Conservation (phyloP, 129 eudicot genomes). For the Sambucus nigra region DNA sequence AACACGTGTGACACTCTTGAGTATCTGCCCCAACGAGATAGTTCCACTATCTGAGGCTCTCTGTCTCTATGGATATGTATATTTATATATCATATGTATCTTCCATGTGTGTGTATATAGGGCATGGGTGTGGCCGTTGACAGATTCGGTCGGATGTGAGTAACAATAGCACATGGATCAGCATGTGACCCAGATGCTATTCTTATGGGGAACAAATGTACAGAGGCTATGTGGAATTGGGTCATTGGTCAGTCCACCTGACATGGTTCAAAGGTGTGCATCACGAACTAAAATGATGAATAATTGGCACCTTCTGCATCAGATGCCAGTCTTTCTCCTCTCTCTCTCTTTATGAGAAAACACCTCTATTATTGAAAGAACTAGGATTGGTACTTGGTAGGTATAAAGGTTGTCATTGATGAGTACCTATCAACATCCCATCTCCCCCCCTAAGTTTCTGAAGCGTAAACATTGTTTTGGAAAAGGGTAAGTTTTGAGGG, state of each 20-base stretch:
- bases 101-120: neutral
- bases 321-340: too few species aligned
- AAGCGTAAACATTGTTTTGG: too few species aligned
- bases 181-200: slow-evolving; percentile 18
- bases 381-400: too few species aligned
- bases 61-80: neutral
- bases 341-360: too few species aligned
- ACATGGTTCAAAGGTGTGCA: neutral
- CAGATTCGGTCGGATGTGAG: slow-evolving; percentile 1
- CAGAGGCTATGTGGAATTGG: neutral
- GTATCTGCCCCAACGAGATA: slow-evolving; percentile 16
- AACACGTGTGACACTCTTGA: slow-evolving; percentile 14
- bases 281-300: neutral
- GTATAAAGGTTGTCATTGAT: too few species aligned
- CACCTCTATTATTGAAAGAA: too few species aligned
- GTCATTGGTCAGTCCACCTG: slow-evolving; percentile 6
- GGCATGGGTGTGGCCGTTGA: neutral
- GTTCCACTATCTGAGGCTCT: slow-evolving; percentile 6
- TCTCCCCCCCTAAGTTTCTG: too few species aligned
- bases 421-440: too few species aligned
- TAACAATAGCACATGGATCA: slow-evolving; percentile 8
- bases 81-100: neutral
- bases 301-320: too few species aligned
- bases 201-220: slow-evolving; percentile 17
- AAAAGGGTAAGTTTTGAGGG: too few species aligned